A percentile compares a stretch with the other conserved stretches of the same genome.
Conservation (phyloP, 169 alveolate species). For the Eimeria maxima region DNA sequence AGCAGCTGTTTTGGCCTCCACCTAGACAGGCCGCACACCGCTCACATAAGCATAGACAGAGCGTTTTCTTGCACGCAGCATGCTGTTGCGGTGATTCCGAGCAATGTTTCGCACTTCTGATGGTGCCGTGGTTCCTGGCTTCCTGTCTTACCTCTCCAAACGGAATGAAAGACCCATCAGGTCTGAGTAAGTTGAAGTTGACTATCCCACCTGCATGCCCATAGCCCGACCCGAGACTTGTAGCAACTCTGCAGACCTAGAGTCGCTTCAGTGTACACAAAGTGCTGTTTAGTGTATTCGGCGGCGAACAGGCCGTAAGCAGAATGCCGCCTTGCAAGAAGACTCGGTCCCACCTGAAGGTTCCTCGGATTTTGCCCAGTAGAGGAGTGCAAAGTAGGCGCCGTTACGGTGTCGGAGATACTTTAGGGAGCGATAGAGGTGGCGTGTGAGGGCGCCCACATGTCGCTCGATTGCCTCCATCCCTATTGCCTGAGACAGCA, state of each 20-base stretch:
- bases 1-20: slow-evolving; percentile 84
- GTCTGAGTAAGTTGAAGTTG: slow-evolving; percentile 83
- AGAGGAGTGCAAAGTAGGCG: slow-evolving; percentile 16
- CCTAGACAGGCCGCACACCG: slow-evolving; percentile 44
- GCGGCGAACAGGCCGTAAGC: background rate
- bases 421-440: slow-evolving; percentile 51
- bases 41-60: background rate
- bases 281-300: background rate
- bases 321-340: no score
- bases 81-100: background rate
- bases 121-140: no score
- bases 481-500: slow-evolving; percentile 70
- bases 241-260: background rate
- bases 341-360: slow-evolving; percentile 41
- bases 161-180: slow-evolving; percentile 84
- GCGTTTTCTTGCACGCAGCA: background rate
- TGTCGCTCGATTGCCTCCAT: slow-evolving; percentile 84
- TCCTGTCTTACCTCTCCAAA: slow-evolving; percentile 51
- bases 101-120: background rate
- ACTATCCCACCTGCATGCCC: slow-evolving; percentile 84
- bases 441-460: slow-evolving; percentile 81
- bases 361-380: slow-evolving; percentile 39
- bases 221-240: background rate
- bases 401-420: slow-evolving; percentile 63
- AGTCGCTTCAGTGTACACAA: background rate